Evolutionary conservation across 257 asterid species (phyloP), one percentile per base, ranked within the genome.

Genomic region (Solanum gandarillasii): DNA sequence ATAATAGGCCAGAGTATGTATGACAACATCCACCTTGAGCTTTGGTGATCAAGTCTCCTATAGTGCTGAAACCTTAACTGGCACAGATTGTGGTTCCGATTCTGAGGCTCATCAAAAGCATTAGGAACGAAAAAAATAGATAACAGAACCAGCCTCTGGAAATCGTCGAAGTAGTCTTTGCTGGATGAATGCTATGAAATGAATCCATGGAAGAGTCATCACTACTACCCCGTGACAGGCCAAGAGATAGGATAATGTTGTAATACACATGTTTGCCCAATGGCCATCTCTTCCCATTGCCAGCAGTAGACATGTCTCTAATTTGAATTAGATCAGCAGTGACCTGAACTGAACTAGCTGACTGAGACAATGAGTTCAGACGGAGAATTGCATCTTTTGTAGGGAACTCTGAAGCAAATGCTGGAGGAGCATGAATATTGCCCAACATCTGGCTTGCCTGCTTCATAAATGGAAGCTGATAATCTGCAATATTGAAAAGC

Each of bases 331-430:
- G 89, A 93, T 99, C 98, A 8, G 97, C 98, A 8, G 98, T 94
- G 36, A 97, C 87, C 65, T 92, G 95, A 4, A 87, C 93, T 0
- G 98, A 90, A 71, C 94, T 92, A 86, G 98, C 92, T 88, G 98
- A 79, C 52, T 82, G 93, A 20, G 93, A 91, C 11, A 89, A 55
- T 12, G 96, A 90, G 90, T 85, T 89, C 91, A 94, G 91, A 46
- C 84, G 94, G 38, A 84, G 93, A 87, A 91, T 74, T 0, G 92
- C 91, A 58, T 90, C 92, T 87, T 97, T 94, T 16, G 96, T 87
- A 82, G 99, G 97, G 34, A 95, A 94, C 88, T 97, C 99, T 11
- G 98, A 88, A 79, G 99, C 99, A 90, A 94, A 88, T 84, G 99
- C 99, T 9, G 98, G 95, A 34, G 99, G 98, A 86, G 99, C 98